Percentiles rank a stretch among this genome's conserved stretches.
phyloP scores from a whole-genome alignment of 371 early-diverging fungal genomes.

The Encephalitozoon intestinalis region DNA sequence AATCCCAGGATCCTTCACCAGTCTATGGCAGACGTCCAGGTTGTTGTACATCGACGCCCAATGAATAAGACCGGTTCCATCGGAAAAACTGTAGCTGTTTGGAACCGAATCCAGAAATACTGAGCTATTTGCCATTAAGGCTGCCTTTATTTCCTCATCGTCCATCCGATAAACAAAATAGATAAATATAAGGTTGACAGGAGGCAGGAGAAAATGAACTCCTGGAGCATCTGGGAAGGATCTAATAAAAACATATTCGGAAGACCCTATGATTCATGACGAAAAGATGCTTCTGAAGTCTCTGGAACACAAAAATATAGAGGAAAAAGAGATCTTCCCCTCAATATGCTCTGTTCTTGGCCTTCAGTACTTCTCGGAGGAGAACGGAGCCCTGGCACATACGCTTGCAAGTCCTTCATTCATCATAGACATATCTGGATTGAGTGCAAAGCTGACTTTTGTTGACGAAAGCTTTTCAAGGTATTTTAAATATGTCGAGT shows the following conservation, averaged over 20 bases:
- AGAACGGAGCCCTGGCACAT: background rate
- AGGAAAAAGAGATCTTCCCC: background rate
- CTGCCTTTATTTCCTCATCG: background rate
- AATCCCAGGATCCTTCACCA: background rate
- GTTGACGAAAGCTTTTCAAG: background rate
- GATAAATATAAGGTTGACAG: background rate
- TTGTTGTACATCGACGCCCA: constrained; percentile 31
- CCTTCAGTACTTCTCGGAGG: background rate
- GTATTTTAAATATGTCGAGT: background rate
- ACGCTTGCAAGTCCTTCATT: background rate
- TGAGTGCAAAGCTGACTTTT: background rate
- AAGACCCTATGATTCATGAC: background rate
- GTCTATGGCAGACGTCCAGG: background rate
- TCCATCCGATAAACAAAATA: background rate
- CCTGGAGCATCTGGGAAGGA: background rate
- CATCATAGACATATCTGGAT: background rate
- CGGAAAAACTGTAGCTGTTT: constrained; percentile 19
- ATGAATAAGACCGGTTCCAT: constrained; percentile 26
- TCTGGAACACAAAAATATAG: background rate
- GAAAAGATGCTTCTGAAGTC: background rate
- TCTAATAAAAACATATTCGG: background rate
- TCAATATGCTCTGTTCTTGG: background rate
- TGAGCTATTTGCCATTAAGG: background rate
- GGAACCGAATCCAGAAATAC: background rate
- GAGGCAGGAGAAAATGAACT: background rate